Base-by-base conservation (phyloP, 305 asterid genomes). In the Salvia sclarea region DNA sequence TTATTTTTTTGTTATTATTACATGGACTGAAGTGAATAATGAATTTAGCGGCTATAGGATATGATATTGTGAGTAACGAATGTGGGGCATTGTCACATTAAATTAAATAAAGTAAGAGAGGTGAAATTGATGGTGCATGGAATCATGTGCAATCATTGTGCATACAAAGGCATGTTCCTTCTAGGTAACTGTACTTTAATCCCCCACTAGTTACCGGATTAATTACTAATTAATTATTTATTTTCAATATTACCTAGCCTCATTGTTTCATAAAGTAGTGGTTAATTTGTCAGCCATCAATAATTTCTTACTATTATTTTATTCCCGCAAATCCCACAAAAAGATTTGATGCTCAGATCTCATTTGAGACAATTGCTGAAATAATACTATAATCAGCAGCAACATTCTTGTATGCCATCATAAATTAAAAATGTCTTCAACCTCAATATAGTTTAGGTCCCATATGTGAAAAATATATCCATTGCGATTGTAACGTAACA, bases 121-220 rank as follows among this genome's bases (percentile, higher is more conserved):
- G 71, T 54, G 75, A 68, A 52, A 20, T 60, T 60, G 3, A 57
- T 57, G 73, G 66, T 49, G 70, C 76, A 64, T 49, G 14, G 71
- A 57, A 77, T 78, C 41, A 73, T 69, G 76, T 64, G 69, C 67
- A 63, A 77, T 69, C 76, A 77, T 77, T 73, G 55, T 50, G 16
- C 13, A 53, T 5, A 52, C 21, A 73, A 50, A 52, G n/a, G 61
- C 55, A 62, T 70, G 68, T 69, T 56, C 63, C 66, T 33, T 33
- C 76, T 14, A 44, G 28, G 54, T 48, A 18, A 48, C 3, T 48
- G 54, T 48, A 18, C 10, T 37, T 37, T 37, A 37, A 37, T 43
- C 18, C 1, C 2, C 8, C 17, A 13, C 14, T 44, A 3, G 14
- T 12, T 20, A 18, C 6, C 1, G 13, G 55, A 18, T 18, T 8